Percentiles rank a stretch among this genome's conserved stretches.
phyloP scores from a whole-genome alignment of 2,329 filamentous ascomycete species.

The Herpotrichia juniperi region DNA sequence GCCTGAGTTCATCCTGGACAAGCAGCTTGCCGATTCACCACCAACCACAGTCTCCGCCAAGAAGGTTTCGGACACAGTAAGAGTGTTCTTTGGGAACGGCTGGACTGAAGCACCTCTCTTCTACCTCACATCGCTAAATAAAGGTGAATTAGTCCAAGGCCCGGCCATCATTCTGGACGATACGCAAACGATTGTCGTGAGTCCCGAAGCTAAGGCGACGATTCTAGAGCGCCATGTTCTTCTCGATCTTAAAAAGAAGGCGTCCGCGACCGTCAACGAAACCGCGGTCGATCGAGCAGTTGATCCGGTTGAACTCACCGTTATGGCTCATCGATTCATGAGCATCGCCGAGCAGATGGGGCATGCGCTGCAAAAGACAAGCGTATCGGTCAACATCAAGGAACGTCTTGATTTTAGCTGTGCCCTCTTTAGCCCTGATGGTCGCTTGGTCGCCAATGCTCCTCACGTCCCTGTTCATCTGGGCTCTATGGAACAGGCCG shows the following conservation, averaged over 20 bases:
- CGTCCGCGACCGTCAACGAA: not conserved
- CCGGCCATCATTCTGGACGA: slow-evolving; percentile 46
- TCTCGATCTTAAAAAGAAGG: slow-evolving; percentile 32
- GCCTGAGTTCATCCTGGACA: slow-evolving; percentile 16
- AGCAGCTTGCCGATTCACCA: slow-evolving; percentile 19
- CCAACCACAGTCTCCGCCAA: slow-evolving; percentile 8
- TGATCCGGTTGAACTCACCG: slow-evolving; percentile 19
- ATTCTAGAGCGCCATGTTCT: slow-evolving; percentile 48
- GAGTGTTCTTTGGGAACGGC: slow-evolving; percentile 31
- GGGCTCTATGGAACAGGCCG: slow-evolving; percentile 31
- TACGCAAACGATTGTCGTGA: slow-evolving; percentile 55
- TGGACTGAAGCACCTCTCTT: slow-evolving; percentile 26
- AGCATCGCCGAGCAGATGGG: slow-evolving; percentile 34
- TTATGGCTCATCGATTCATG: slow-evolving; percentile 32
- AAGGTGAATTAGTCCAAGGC: slow-evolving; percentile 27
- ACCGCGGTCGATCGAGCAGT: not conserved
- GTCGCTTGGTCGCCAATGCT: slow-evolving; percentile 31
- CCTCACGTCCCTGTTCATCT: slow-evolving; percentile 35
- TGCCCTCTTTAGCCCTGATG: slow-evolving; percentile 28
- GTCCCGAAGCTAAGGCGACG: slow-evolving; percentile 44
- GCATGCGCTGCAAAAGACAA: slow-evolving; percentile 26
- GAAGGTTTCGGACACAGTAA: slow-evolving; percentile 4
- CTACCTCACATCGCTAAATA: slow-evolving; percentile 22
- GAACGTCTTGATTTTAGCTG: slow-evolving; percentile 34
- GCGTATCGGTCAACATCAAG: slow-evolving; percentile 31